A percentile compares a stretch with the other conserved stretches of the same genome.
Conservation (phyloP, 495 filamentous ascomycete genomes). For the Talaromyces proteolyticus region DNA sequence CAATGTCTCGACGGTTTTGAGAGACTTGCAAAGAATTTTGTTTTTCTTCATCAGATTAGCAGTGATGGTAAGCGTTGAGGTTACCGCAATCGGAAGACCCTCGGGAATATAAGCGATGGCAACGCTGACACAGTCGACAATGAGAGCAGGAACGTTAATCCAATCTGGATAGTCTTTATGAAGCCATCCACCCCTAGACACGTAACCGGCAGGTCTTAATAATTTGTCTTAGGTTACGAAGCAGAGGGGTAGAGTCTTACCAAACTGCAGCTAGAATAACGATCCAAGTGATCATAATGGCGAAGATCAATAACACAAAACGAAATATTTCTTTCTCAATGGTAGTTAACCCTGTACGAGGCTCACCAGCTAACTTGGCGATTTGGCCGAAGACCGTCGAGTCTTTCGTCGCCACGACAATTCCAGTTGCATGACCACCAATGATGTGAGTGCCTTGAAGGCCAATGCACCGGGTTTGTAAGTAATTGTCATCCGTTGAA, state of each 20-base stretch:
- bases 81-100: conserved; percentile 64
- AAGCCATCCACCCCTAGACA: conserved; percentile 61
- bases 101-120: conserved; percentile 72
- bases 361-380: conserved; percentile 58
- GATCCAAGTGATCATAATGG: conserved; percentile 43
- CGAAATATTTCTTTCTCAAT: conserved; percentile 62
- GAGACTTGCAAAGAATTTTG: conserved; percentile 61
- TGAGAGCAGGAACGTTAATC: conserved; percentile 62
- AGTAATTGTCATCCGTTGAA: conserved; percentile 61
- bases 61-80: conserved; percentile 51
- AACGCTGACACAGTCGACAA: conserved; percentile 61
- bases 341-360: conserved; percentile 56
- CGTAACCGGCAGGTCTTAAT: too few species aligned
- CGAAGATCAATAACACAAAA: conserved; percentile 60
- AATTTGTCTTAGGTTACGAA: too few species aligned
- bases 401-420: conserved; percentile 57
- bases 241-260: too few species aligned
- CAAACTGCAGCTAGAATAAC: conserved; percentile 53
- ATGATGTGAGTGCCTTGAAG: conserved; percentile 66
- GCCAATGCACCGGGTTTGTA: conserved; percentile 69
- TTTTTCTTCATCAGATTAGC: conserved; percentile 60
- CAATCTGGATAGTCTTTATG: conserved; percentile 51
- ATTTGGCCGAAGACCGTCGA: conserved; percentile 63
- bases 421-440: conserved; percentile 55
- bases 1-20: conserved; percentile 68